Evolutionary conservation across 805 yeast species (phyloP).

Genomic region (Yamadazyma nakazawae): DNA sequence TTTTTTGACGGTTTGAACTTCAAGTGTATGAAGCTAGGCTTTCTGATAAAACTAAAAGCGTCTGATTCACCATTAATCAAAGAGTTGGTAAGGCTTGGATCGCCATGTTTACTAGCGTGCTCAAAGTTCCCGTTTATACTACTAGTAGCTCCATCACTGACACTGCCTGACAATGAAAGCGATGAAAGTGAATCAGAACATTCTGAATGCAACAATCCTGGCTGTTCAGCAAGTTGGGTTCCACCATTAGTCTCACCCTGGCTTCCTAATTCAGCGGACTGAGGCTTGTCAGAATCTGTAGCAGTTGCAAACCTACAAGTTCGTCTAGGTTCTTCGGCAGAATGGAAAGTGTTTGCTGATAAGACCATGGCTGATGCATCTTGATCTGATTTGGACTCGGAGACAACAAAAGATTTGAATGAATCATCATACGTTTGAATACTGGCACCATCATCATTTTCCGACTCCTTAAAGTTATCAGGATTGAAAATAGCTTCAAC

Average conservation of each 20-base stretch:
- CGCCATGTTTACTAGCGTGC: not conserved
- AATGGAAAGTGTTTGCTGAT: too few species aligned
- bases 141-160: not conserved
- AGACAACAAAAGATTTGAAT: too few species aligned
- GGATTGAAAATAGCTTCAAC: not conserved
- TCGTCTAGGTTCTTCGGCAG: too few species aligned
- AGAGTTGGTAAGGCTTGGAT: not conserved
- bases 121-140: not conserved
- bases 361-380: too few species aligned
- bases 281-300: too few species aligned
- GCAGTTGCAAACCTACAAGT: too few species aligned
- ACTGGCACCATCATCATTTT: not conserved
- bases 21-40: not conserved
- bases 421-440: too few species aligned
- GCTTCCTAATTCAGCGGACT: too few species aligned
- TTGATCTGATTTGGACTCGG: too few species aligned
- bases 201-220: not conserved
- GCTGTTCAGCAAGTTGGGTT: too few species aligned
- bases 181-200: not conserved
- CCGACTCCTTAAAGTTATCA: not conserved
- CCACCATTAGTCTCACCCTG: too few species aligned
- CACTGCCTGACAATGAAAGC: not conserved
- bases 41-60: not conserved
- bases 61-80: not conserved
- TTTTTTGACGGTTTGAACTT: not conserved